phyloP scores from a whole-genome alignment of 495 filamentous ascomycete genomes.

The Pyrenula massariospora region DNA sequence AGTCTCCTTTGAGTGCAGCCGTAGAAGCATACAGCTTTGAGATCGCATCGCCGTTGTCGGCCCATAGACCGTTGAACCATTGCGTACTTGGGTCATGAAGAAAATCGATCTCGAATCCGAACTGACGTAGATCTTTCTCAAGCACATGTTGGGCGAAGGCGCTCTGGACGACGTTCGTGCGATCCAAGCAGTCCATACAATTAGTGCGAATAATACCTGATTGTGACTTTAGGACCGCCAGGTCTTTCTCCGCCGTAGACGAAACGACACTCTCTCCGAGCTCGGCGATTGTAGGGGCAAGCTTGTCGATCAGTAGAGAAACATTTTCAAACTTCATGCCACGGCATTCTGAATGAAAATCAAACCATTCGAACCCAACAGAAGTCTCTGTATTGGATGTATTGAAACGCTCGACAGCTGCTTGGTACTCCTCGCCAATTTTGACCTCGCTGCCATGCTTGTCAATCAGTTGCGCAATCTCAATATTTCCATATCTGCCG shows the following conservation, averaged over 20 bases:
- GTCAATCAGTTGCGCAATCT: slow-evolving; percentile 77
- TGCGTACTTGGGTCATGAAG: slow-evolving; percentile 59
- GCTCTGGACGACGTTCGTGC: slow-evolving; percentile 87
- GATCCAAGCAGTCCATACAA: slow-evolving; percentile 95
- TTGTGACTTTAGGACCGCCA: slow-evolving; percentile 43
- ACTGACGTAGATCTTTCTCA: slow-evolving; percentile 60
- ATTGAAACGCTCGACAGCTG: slow-evolving; percentile 49
- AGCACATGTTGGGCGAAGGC: slow-evolving; percentile 69
- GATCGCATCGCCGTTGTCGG: slow-evolving; percentile 69
- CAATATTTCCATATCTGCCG: slow-evolving; percentile 59
- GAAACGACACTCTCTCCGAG: slow-evolving; percentile 50
- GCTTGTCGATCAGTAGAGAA: slow-evolving; percentile 54
- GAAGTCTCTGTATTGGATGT: slow-evolving; percentile 7
- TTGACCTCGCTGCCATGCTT: slow-evolving; percentile 69
- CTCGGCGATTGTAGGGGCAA: slow-evolving; percentile 50
- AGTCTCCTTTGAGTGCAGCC: slow-evolving; percentile 89
- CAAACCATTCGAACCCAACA: slow-evolving; percentile 84
- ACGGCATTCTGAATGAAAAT: slow-evolving; percentile 80
- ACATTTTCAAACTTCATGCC: slow-evolving; percentile 98
- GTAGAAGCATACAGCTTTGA: slow-evolving; percentile 70
- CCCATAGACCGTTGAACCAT: slow-evolving; percentile 95
- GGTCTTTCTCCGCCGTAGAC: slow-evolving; percentile 16
- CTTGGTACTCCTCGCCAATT: slow-evolving; percentile 66
- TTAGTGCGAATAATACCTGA: slow-evolving; percentile 75
- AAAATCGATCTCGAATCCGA: slow-evolving; percentile 58